These are phyloP conservation scores for Diphasiastrum complanatum DNA, from an alignment of 83 land plant genomes.

Conservation along the genomic window DNA sequence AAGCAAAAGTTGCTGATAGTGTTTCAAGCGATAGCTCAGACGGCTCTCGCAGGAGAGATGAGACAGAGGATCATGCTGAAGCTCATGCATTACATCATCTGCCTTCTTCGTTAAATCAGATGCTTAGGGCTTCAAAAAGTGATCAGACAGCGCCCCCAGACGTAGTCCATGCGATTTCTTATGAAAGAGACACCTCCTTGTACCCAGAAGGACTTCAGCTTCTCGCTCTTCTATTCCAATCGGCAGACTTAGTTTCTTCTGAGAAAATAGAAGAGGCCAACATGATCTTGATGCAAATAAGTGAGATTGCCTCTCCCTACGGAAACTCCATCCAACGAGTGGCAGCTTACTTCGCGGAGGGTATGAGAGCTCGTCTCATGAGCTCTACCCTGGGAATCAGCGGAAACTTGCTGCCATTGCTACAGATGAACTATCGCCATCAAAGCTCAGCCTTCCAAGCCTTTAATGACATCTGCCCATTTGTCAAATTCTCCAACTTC, in stretches of 20 bases:
- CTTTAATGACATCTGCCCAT: constrained; percentile 85
- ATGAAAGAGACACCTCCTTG: too few relatives aligned
- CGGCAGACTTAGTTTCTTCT: constrained; percentile 60
- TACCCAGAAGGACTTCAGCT: constrained; percentile 49
- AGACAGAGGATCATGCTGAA: too few relatives aligned
- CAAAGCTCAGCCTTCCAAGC: constrained; percentile 44
- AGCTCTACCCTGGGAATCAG: constrained; percentile 49
- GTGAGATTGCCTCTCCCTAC: constrained; percentile 75
- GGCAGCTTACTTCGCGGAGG: constrained; percentile 86
- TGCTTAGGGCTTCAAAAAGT: too few relatives aligned
- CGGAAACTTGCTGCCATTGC: constrained; percentile 25
- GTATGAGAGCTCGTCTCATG: constrained; percentile 54
- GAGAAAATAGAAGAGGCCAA: constrained; percentile 52
- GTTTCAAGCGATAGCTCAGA: too few relatives aligned
- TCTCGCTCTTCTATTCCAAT: constrained; percentile 54
- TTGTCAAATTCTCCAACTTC: constrained; percentile 84
- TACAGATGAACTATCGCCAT: constrained; percentile 12
- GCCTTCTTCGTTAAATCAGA: too few relatives aligned
- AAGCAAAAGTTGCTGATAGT: too few relatives aligned
- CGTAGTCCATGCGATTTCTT: too few relatives aligned
- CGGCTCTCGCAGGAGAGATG: too few relatives aligned
- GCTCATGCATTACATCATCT: too few relatives aligned
- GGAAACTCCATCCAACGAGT: constrained; percentile 78
- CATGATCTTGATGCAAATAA: constrained; percentile 47
- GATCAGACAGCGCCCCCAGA: too few relatives aligned